Evolutionary conservation across 495 filamentous ascomycete species (phyloP).

Genomic region (Penicillium manginii): DNA sequence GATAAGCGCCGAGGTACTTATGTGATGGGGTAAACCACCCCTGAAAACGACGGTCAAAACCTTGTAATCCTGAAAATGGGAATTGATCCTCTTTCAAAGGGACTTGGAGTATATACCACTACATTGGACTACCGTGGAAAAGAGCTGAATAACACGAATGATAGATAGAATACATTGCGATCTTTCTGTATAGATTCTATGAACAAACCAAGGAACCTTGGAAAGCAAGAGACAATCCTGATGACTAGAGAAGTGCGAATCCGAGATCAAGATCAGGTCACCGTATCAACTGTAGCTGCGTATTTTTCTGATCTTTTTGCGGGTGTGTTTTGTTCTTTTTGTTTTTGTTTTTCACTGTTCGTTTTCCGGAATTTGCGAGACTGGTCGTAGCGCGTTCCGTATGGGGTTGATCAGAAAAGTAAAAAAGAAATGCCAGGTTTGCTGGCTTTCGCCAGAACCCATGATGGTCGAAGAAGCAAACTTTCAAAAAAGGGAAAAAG

Average conservation of each 20-base stretch:
- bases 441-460: background rate
- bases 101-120: no score
- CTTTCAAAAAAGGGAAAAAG: background rate
- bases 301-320: slow-evolving; percentile 11
- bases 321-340: slow-evolving; percentile 9
- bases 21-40: no score
- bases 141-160: background rate
- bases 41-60: no score
- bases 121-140: no score
- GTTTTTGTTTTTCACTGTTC: slow-evolving; percentile 8
- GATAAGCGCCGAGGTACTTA: no score
- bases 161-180: slow-evolving; percentile 22
- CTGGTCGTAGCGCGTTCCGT: background rate
- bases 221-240: slow-evolving; percentile 11
- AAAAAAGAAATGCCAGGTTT: background rate
- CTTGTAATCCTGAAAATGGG: no score
- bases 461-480: background rate
- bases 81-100: no score
- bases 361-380: background rate
- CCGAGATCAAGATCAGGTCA: slow-evolving; percentile 12
- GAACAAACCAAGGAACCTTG: slow-evolving; percentile 10
- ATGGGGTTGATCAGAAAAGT: background rate
- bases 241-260: slow-evolving; percentile 10
- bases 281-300: slow-evolving; percentile 8
- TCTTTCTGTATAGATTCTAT: slow-evolving; percentile 18